These are phyloP conservation scores for Dichomitus squalens DNA, from an alignment of 1,284 basidiomycete species.

Conservation along the genomic window DNA sequence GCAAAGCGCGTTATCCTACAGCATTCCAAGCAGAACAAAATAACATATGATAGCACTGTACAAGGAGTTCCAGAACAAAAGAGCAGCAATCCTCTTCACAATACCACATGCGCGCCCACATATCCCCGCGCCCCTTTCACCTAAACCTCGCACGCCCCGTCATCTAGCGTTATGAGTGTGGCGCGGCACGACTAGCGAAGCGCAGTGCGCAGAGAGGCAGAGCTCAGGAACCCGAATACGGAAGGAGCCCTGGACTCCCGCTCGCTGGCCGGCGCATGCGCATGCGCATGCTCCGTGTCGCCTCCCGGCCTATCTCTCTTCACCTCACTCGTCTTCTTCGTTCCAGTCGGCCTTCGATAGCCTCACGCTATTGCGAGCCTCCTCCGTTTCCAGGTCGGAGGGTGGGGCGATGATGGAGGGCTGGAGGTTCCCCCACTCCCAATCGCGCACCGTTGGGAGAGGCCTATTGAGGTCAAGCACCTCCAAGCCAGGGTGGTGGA, in stretches of 20 bases:
- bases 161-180: not conserved
- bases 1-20: not conserved
- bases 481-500: not conserved
- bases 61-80: not conserved
- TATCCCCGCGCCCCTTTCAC: not conserved
- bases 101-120: not conserved
- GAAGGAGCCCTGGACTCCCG: not conserved
- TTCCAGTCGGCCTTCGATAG: not conserved
- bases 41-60: not conserved
- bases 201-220: not conserved
- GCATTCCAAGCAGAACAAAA: not conserved
- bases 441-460: not conserved
- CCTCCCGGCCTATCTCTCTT: not conserved
- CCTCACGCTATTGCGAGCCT: not conserved
- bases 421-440: slow-evolving; percentile 2
- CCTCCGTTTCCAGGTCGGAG: not conserved
- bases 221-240: not conserved
- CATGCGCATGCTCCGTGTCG: not conserved
- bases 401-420: not conserved
- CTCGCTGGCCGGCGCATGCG: not conserved
- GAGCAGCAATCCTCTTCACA: not conserved
- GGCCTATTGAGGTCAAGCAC: slow-evolving; percentile 6
- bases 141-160: not conserved
- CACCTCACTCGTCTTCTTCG: not conserved
- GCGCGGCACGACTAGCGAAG: not conserved